Evolutionary conservation across 2,329 filamentous ascomycete species (phyloP).

Genomic region (Dactylellina parvicollis): DNA sequence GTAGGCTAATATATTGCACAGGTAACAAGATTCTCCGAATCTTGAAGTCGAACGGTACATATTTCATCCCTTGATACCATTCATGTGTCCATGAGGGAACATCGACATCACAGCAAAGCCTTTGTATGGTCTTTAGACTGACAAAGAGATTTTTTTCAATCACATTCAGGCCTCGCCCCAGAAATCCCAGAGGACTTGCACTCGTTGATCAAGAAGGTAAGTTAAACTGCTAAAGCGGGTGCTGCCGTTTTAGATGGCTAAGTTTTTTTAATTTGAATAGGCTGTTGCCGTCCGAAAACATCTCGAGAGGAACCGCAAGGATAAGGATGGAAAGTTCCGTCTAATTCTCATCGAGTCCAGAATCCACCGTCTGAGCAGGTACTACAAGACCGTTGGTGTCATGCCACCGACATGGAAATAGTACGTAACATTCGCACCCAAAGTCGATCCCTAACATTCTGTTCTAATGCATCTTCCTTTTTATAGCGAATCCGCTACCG

Average conservation of each 20-base stretch:
- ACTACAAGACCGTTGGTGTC: constrained; percentile 96
- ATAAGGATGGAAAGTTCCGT: constrained; percentile 99
- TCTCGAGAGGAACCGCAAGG: constrained; percentile 99
- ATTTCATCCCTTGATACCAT: constrained; percentile 60
- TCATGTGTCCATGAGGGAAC: background rate
- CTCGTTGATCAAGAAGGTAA: constrained; percentile 99
- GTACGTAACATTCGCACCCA: constrained; percentile 13
- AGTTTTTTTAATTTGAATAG: constrained; percentile 63
- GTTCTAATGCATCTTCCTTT: background rate
- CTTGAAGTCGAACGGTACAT: constrained; percentile 95
- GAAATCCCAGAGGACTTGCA: constrained; percentile 99
- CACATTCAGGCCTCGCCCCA: constrained; percentile 88
- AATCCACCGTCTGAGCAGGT: constrained; percentile 98
- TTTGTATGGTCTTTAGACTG: constrained; percentile 89
- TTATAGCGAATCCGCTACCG: constrained; percentile 50
- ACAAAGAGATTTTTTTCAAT: constrained; percentile 81
- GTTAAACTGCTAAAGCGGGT: constrained; percentile 46
- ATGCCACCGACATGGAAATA: constrained; percentile 63
- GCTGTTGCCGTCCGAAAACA: constrained; percentile 99
- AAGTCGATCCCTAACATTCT: background rate
- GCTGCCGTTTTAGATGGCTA: background rate
- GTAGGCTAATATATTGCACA: constrained; percentile 60
- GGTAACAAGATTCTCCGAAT: constrained; percentile 99
- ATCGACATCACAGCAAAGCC: constrained; percentile 69
- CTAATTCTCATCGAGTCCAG: constrained; percentile 99